Evolutionary conservation across 768 basidiomycete genomes (phyloP), one percentile per base, ranked within the genome.

Genomic region (Psilocybe cyanescens): DNA sequence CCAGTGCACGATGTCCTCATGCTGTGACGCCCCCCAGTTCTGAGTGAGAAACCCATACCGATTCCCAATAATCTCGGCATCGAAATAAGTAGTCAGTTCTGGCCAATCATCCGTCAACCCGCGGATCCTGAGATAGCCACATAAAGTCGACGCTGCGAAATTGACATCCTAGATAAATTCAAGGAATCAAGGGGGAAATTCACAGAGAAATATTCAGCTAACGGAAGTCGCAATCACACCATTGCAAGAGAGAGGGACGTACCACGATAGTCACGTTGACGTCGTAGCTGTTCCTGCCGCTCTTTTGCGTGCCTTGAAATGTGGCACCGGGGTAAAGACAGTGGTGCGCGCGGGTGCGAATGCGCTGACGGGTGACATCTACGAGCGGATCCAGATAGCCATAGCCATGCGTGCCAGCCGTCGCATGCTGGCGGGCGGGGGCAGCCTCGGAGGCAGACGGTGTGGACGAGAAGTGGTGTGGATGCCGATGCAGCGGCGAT

Each of bases 1-100:
- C 96, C 96, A 99, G 71, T 99, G 97, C 16, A 93, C 86, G 80
- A 96, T 83, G 72, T 99, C 97, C 68, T 96, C 93, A 62, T 89
- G 84, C 73, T 96, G 94, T 19, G 85, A 90, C 4, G 97, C 95
- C 2, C 95, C 95, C 90, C 92, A 95, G 61, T 91, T 88, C 68
- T 87, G 83, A 4, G 97, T 99, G 68, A 95, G 74, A 74, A 99
- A 98, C 8, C 96, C 97, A 72, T 95, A 88, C 19, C 92, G 86
- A 61, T 83, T 87, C 16, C 95, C 95, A 65, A 98, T 96, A 64
- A 98, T 94, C 74, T 98, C 94, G 51, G 95, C 96, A 70, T 95
- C 94, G 74, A 98, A 98, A 71, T 95, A 97, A 2, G 96, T 98
- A 4, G 95, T 97, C 45, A 98, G 84, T 73, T 96, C 92, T 14